Percentiles rank a stretch among this genome's conserved stretches.
Conservation (phyloP, 768 basidiomycete species). For the Rhodosporidiobolus sp. region DNA sequence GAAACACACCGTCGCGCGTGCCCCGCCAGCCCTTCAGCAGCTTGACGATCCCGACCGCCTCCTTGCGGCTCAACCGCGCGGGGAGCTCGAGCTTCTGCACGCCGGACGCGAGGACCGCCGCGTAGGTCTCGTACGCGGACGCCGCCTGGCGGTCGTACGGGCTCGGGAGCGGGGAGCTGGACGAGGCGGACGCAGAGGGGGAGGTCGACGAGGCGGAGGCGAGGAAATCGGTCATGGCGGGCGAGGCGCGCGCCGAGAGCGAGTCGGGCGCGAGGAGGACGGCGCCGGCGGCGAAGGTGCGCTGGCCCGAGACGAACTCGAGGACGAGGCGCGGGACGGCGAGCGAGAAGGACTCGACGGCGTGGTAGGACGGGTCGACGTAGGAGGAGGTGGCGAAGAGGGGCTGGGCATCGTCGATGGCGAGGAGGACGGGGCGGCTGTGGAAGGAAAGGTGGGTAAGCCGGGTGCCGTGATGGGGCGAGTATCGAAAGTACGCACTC, state of each 20-base stretch:
- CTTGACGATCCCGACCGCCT: slow-evolving; percentile 32
- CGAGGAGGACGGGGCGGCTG: slow-evolving; percentile 34
- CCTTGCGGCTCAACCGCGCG: slow-evolving; percentile 13
- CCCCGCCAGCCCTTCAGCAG: slow-evolving; percentile 24
- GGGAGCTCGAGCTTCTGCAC: slow-evolving; percentile 8
- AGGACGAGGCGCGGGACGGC: slow-evolving; percentile 37
- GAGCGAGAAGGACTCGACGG: slow-evolving; percentile 30
- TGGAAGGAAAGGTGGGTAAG: no score
- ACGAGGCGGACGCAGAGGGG: neutral
- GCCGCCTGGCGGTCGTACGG: slow-evolving; percentile 6
- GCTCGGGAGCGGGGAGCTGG: neutral
- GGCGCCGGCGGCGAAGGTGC: slow-evolving; percentile 18
- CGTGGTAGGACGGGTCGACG: slow-evolving; percentile 35
- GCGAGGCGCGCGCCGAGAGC: neutral
- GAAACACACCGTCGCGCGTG: slow-evolving; percentile 18
- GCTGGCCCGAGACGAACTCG: slow-evolving; percentile 25
- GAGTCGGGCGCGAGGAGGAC: slow-evolving; percentile 22
- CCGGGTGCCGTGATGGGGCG: no score
- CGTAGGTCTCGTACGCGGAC: slow-evolving; percentile 9
- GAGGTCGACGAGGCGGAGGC: neutral
- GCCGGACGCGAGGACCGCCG: neutral
- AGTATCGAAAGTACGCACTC: neutral
- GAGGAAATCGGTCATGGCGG: slow-evolving; percentile 27
- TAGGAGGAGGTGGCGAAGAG: slow-evolving; percentile 27
- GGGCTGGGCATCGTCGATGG: slow-evolving; percentile 30